A percentile compares a stretch with the other conserved stretches of the same genome.
phyloP scores from a whole-genome alignment of 371 early-diverging fungal species.

The Fennellomyces sp. region DNA sequence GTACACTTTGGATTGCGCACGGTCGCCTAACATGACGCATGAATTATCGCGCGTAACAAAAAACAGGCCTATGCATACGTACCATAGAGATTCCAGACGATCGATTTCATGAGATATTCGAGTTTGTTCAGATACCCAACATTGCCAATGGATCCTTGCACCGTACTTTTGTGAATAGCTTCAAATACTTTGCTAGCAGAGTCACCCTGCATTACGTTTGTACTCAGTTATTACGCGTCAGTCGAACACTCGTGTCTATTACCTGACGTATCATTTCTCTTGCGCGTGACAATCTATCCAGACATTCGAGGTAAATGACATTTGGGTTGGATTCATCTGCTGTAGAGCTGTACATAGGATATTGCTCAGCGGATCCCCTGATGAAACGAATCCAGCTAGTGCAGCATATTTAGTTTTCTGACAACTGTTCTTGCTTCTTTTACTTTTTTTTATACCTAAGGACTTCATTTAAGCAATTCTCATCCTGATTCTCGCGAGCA shows the following conservation, averaged over 20 bases:
- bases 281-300: constrained; percentile 11
- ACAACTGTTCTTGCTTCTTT: neutral
- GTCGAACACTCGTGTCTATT: neutral
- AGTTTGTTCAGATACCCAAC: constrained; percentile 23
- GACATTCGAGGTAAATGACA: constrained; percentile 15
- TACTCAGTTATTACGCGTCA: neutral
- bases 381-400: constrained; percentile 18
- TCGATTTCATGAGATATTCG: constrained; percentile 18
- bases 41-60: too few species aligned
- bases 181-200: constrained; percentile 22
- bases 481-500: constrained; percentile 37
- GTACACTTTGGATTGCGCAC: constrained; percentile 19
- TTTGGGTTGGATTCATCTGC: constrained; percentile 11
- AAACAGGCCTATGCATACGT: constrained; percentile 2
- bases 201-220: constrained; percentile 15
- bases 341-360: neutral
- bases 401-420: neutral
- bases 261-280: constrained; percentile 21
- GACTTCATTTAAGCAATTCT: constrained; percentile 37
- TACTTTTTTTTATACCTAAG: constrained; percentile 20
- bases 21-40: constrained; percentile 11
- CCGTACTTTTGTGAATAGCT: constrained; percentile 12
- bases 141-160: constrained; percentile 19
- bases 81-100: constrained; percentile 33
- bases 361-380: constrained; percentile 7